phyloP scores from a whole-genome alignment of 371 early-diverging fungal genomes.

The Mortierella sp. region DNA sequence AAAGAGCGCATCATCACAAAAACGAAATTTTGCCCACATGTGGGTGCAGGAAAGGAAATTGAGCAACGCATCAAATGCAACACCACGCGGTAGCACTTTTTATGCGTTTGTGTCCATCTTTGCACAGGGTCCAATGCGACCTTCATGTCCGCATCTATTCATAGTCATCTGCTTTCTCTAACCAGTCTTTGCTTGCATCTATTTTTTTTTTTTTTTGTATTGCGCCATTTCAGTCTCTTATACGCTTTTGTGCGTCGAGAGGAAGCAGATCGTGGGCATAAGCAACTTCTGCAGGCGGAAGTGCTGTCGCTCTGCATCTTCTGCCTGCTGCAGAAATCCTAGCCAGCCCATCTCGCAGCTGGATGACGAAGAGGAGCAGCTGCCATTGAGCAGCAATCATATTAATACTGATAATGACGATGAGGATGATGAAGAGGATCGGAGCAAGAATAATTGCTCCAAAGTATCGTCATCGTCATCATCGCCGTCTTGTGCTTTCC shows the following conservation, averaged over 20 bases:
- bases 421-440: constrained; percentile 5
- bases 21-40: too few relatives aligned
- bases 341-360: constrained; percentile 7
- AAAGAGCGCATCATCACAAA: too few relatives aligned
- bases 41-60: background rate
- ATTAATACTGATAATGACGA: constrained; percentile 9
- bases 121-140: too few relatives aligned
- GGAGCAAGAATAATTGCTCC: background rate
- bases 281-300: constrained; percentile 10
- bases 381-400: constrained; percentile 16
- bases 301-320: constrained; percentile 8
- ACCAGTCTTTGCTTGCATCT: background rate
- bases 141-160: too few relatives aligned
- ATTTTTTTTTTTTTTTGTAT: background rate
- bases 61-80: too few relatives aligned
- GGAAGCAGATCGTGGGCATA: constrained; percentile 32
- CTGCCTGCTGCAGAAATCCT: constrained; percentile 15
- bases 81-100: background rate
- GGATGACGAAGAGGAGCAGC: constrained; percentile 22
- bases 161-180: background rate
- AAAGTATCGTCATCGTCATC: constrained; percentile 7
- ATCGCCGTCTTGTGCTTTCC: constrained; percentile 17
- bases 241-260: constrained; percentile 42
- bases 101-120: background rate
- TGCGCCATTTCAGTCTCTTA: constrained; percentile 25